Base-by-base conservation (phyloP, 164 flowering plant species). In the Litsea cubeba region DNA sequence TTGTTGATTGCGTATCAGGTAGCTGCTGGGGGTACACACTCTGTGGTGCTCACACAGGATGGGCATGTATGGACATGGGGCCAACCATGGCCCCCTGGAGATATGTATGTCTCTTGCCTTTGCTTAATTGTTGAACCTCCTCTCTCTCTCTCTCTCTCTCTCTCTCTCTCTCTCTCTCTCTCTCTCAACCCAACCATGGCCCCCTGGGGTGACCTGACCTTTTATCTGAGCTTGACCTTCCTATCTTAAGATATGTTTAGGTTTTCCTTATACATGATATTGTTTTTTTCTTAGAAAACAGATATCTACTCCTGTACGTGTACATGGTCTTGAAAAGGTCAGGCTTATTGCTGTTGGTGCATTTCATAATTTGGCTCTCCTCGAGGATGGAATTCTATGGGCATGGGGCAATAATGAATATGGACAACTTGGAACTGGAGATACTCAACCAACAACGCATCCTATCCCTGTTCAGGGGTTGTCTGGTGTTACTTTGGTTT, bases 1-100 rank as follows among this genome's bases (percentile, higher is more conserved):
- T 54, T 25, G 17, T 18, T 77, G 66, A 67, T 81, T 68, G 12
- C 72, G 28, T 72, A 72, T 35, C 82, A 94, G 98, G 99, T 96
- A 17, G 99, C 99, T 82, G 99, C 99, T 72, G 99, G 99, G 54
- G 99, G 99, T 68, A 96, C 97, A 76, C 99, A 96, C 69, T 94
- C 98, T 78, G 99, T 94, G 62, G 97, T 94, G 72, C 99, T 96
- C 73, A 96, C 98, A 74, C 85, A 82, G 70, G 99, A 94, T 65
- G 99, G 99, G 69, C 93, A 91, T 77, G 98, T 96, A 50, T 96
- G 99, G 99, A 92, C 94, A 68, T 96, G 99, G 99, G 99, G 99
- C 71, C 99, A 96, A 77, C 99, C 99, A 72, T 96, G 99, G 98
- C 99, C 99, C 68, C 99, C 99, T 70, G 99, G 99, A 20, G 97